Percentiles rank a stretch among this genome's conserved stretches.
Evolutionary conservation across 495 filamentous ascomycete species (phyloP).

Genomic region (Hypoxylon perforatum): DNA sequence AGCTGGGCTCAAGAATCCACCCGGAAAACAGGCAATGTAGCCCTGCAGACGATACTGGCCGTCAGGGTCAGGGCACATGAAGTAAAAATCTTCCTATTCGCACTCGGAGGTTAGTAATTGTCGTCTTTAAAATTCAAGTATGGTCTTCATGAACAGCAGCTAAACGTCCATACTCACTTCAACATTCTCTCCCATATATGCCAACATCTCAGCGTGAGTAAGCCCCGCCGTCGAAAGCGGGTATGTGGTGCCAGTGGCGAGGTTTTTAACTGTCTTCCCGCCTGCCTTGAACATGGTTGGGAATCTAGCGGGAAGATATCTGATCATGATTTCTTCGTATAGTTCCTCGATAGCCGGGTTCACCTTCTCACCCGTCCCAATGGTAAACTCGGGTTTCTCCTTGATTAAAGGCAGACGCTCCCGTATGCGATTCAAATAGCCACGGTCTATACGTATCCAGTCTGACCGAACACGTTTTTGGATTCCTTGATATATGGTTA

Average conservation of each 20-base stretch:
- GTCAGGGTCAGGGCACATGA: conserved; percentile 35
- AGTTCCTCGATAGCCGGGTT: conserved; percentile 37
- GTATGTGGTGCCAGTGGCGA: conserved; percentile 27
- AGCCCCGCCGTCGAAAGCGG: conserved; percentile 15
- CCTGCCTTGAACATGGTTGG: conserved; percentile 33
- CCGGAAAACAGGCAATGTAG: conserved; percentile 40
- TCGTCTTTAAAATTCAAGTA: background rate
- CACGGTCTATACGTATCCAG: conserved; percentile 34
- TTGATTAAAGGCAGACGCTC: conserved; percentile 25
- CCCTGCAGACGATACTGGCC: conserved; percentile 34
- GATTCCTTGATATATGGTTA: conserved; percentile 25
- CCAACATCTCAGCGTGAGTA: conserved; percentile 28
- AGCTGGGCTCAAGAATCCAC: conserved; percentile 35
- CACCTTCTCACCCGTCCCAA: conserved; percentile 28
- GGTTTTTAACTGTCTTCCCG: conserved; percentile 23
- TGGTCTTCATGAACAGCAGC: background rate
- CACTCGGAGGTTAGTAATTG: background rate
- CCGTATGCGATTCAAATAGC: conserved; percentile 25
- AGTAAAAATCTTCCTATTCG: conserved; percentile 35
- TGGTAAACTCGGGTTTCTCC: conserved; percentile 28
- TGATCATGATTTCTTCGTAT: conserved; percentile 38
- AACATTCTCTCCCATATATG: conserved; percentile 34
- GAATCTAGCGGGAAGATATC: conserved; percentile 30
- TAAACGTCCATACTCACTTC: conserved; percentile 9
- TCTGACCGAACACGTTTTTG: conserved; percentile 27